phyloP scores from a whole-genome alignment of 768 basidiomycete species.

The Cystobasidium ongulense region DNA sequence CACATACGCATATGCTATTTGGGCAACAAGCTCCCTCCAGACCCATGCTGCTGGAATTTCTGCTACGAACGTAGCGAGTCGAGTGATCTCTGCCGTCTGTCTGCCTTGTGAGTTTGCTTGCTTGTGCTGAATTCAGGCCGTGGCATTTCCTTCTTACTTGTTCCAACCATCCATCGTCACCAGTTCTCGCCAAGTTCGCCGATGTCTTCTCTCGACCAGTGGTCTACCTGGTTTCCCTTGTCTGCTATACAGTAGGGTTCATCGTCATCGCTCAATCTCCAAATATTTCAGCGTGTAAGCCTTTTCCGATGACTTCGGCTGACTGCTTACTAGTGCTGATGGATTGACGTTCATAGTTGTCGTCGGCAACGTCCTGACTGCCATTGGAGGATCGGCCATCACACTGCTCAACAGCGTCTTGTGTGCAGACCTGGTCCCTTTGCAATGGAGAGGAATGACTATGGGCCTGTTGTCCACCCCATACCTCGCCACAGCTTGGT shows the following conservation, averaged over 20 bases:
- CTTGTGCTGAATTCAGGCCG: background rate
- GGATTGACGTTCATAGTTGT: conserved; percentile 11
- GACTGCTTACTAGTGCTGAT: background rate
- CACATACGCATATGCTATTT: conserved; percentile 34
- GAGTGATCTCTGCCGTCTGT: conserved; percentile 41
- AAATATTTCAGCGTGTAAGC: conserved; percentile 38
- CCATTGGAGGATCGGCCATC: conserved; percentile 43
- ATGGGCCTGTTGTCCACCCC: conserved; percentile 41
- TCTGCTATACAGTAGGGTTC: conserved; percentile 43
- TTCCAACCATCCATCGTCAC: background rate
- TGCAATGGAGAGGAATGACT: conserved; percentile 45
- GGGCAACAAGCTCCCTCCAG: conserved; percentile 43
- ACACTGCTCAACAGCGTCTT: conserved; percentile 42
- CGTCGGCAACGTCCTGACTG: conserved; percentile 41
- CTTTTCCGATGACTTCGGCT: background rate
- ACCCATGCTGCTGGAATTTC: conserved; percentile 42
- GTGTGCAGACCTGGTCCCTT: conserved; percentile 44
- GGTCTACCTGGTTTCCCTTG: conserved; percentile 39
- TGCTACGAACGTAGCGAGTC: conserved; percentile 42
- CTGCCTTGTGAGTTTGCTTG: conserved; percentile 34
- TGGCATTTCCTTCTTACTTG: background rate
- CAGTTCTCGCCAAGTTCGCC: conserved; percentile 34
- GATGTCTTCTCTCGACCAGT: conserved; percentile 42
- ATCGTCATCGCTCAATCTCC: conserved; percentile 42
- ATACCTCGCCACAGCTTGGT: conserved; percentile 42